These are phyloP conservation scores for Trifolium fragiferum DNA, from an alignment of 306 rosid genomes.

Conservation along the genomic window DNA sequence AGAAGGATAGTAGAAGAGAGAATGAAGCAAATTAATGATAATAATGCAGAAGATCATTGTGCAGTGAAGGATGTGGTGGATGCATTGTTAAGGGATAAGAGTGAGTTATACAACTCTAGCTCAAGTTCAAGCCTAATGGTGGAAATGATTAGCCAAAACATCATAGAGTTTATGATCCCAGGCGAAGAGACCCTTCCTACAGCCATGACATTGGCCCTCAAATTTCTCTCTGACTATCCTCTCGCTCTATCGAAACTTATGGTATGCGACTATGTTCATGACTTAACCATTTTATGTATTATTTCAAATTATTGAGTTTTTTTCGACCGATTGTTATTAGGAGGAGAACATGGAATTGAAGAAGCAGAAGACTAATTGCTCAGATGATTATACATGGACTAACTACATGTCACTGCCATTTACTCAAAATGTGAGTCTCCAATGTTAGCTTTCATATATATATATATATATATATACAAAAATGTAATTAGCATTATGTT, in stretches of 20 bases:
- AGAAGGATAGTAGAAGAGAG: constrained; percentile 58
- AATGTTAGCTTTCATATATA: constrained; percentile 10
- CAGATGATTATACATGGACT: constrained; percentile 63
- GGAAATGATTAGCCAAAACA: constrained; percentile 72
- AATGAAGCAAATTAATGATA: constrained; percentile 17
- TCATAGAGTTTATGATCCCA: constrained; percentile 85
- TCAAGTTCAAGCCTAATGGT: constrained; percentile 45
- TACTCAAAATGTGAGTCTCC: constrained; percentile 81
- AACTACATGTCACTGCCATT: constrained; percentile 85
- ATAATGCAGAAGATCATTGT: not conserved
- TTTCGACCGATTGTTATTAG: constrained; percentile 37
- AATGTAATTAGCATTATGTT: not conserved
- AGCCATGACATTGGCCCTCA: constrained; percentile 79
- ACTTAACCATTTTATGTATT: not conserved
- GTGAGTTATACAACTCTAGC: constrained; percentile 40
- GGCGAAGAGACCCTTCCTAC: constrained; percentile 93
- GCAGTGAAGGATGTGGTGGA: constrained; percentile 70
- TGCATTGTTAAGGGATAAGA: constrained; percentile 60
- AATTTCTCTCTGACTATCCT: constrained; percentile 66
- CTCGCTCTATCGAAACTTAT: constrained; percentile 55
- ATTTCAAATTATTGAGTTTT: not conserved
- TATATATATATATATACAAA: no score
- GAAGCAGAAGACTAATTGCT: constrained; percentile 53
- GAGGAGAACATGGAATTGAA: constrained; percentile 90
- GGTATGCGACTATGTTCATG: constrained; percentile 61